Evolutionary conservation across 176 grass and related monocot genomes (phyloP).

Genomic region (Chrysopogon serrulatus): DNA sequence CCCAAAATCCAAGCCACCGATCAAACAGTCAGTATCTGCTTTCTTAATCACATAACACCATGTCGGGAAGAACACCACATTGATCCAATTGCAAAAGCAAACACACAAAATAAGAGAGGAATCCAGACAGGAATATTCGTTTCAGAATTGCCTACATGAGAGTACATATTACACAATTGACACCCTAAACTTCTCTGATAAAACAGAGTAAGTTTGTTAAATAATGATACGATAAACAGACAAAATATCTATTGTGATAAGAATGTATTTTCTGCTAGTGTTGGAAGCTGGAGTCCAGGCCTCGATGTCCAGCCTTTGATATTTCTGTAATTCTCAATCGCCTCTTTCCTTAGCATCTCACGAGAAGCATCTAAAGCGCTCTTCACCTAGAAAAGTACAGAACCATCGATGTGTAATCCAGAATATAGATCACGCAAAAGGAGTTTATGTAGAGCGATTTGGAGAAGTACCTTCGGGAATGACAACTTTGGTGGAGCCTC

Average conservation of each 20-base stretch:
- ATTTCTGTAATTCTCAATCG: conserved; percentile 81
- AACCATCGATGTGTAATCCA: background rate
- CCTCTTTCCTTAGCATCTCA: conserved; percentile 72
- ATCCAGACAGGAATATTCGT: conserved; percentile 1
- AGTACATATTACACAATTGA: background rate
- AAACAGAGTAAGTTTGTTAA: conserved; percentile 7
- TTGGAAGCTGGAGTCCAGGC: conserved; percentile 71
- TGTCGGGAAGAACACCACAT: background rate
- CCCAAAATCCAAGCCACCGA: background rate
- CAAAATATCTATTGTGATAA: conserved; percentile 21
- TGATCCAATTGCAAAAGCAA: background rate
- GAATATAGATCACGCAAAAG: background rate
- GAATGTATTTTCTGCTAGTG: conserved; percentile 36
- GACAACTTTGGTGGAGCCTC: conserved; percentile 82
- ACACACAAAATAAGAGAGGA: background rate
- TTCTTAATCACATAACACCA: background rate
- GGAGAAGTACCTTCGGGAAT: conserved; percentile 65
- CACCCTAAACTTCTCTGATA: conserved; percentile 14
- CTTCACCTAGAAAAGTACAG: conserved; percentile 50
- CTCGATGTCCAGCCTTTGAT: conserved; percentile 79
- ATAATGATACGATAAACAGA: conserved; percentile 3
- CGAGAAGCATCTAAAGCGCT: conserved; percentile 50
- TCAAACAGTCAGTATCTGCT: background rate
- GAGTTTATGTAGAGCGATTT: background rate
- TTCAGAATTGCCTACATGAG: conserved; percentile 7